Percentiles rank a stretch among this genome's conserved stretches.
phyloP scores from a whole-genome alignment of 2,329 filamentous ascomycete genomes.

The Fusarium nematophilum region DNA sequence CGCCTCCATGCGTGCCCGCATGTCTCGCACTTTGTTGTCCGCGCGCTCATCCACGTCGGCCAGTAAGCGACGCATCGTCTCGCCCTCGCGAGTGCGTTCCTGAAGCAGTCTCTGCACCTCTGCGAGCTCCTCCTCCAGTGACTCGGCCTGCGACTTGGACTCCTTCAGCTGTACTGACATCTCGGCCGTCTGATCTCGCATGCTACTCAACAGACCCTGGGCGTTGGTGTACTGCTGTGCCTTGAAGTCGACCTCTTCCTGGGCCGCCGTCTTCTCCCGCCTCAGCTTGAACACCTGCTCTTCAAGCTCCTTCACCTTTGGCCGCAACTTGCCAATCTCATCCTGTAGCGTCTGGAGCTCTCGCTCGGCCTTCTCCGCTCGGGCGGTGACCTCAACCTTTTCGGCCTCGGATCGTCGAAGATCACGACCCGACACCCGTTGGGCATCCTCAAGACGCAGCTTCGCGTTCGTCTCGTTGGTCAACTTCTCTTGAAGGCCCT shows the following conservation, averaged over 20 bases:
- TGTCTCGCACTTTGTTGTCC: slow-evolving; percentile 85
- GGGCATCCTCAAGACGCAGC: slow-evolving; percentile 81
- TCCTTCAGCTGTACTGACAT: slow-evolving; percentile 93
- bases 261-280: slow-evolving; percentile 73
- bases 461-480: slow-evolving; percentile 78
- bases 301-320: slow-evolving; percentile 74
- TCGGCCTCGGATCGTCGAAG: slow-evolving; percentile 81
- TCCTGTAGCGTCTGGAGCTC: slow-evolving; percentile 80
- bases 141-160: slow-evolving; percentile 82
- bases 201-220: slow-evolving; percentile 86
- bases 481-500: slow-evolving; percentile 81
- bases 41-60: slow-evolving; percentile 87
- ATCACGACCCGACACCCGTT: slow-evolving; percentile 79
- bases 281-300: slow-evolving; percentile 76
- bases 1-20: slow-evolving; percentile 87
- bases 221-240: slow-evolving; percentile 86
- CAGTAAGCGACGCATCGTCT: slow-evolving; percentile 92
- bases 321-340: slow-evolving; percentile 75
- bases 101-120: slow-evolving; percentile 88
- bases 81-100: slow-evolving; percentile 89
- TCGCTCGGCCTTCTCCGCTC: slow-evolving; percentile 75
- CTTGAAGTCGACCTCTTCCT: slow-evolving; percentile 87
- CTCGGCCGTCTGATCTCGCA: slow-evolving; percentile 93
- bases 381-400: slow-evolving; percentile 80
- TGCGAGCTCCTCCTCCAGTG: slow-evolving; percentile 88